These are phyloP conservation scores for Platanthera guangdongensis DNA, from an alignment of 106 monocot genomes.

Conservation along the genomic window DNA sequence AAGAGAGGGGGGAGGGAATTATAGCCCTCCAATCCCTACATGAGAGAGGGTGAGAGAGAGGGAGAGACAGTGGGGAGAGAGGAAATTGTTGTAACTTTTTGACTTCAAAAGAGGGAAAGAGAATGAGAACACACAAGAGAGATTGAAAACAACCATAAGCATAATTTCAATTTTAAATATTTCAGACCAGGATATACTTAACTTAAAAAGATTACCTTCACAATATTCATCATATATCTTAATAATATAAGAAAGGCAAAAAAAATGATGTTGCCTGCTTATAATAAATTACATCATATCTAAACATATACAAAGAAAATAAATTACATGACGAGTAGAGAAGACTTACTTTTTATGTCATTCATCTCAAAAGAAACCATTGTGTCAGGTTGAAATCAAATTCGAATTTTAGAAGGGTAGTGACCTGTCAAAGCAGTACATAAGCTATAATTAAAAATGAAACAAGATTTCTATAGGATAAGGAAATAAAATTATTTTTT, in stretches of 20 bases:
- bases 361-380: slow-evolving; percentile 10
- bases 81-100: too few species aligned
- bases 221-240: neutral
- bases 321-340: neutral
- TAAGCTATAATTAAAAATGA: neutral
- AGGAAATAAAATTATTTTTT: neutral
- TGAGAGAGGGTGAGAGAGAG: too few species aligned
- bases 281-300: neutral
- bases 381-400: neutral
- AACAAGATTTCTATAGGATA: neutral
- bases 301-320: neutral
- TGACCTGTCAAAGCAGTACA: slow-evolving; percentile 1
- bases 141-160: too few species aligned
- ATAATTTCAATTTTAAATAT: neutral
- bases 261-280: neutral
- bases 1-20: too few species aligned
- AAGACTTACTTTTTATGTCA: slow-evolving; percentile 3
- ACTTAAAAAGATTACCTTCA: neutral
- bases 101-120: too few species aligned
- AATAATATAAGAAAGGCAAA: neutral
- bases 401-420: neutral
- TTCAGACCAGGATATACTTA: neutral
- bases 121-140: too few species aligned
- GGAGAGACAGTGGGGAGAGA: too few species aligned
- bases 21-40: too few species aligned